These are phyloP conservation scores for Trichophaea hybrida DNA, from an alignment of 2,329 filamentous ascomycete genomes.

Conservation along the genomic window DNA sequence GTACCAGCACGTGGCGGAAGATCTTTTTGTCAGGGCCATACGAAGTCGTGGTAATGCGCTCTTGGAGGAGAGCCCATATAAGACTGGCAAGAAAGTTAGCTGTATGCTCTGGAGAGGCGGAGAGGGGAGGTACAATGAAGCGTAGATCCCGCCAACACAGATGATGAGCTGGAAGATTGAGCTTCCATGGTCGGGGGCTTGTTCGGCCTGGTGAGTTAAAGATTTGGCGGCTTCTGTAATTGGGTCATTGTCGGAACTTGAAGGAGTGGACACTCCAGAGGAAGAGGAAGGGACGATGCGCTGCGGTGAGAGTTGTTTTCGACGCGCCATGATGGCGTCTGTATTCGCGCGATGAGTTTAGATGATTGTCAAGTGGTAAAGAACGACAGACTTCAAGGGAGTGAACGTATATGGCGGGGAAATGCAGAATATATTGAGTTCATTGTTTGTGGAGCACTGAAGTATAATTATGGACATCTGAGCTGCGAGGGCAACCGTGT, in stretches of 20 bases:
- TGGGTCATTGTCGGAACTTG: constrained; percentile 9
- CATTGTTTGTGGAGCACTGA: no score
- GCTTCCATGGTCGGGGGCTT: constrained; percentile 21
- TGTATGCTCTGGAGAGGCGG: background rate
- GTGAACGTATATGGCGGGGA: no score
- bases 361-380: no score
- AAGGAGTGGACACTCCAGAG: background rate
- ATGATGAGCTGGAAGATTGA: constrained; percentile 57
- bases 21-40: constrained; percentile 60
- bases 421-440: no score
- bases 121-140: constrained; percentile 59
- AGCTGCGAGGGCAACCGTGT: no score
- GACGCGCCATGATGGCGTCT: constrained; percentile 10
- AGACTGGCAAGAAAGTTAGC: constrained; percentile 41
- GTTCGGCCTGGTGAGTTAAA: constrained; percentile 19
- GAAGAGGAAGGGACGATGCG: background rate
- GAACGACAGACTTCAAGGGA: no score
- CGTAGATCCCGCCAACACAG: constrained; percentile 90
- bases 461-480: no score
- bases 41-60: constrained; percentile 85
- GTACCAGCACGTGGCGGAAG: constrained; percentile 86
- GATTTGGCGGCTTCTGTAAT: constrained; percentile 17
- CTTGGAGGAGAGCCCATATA: constrained; percentile 92
- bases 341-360: no score
- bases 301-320: constrained; percentile 4